These are phyloP conservation scores for Platanus orientalis DNA, from an alignment of 164 flowering plant genomes.

Conservation along the genomic window DNA sequence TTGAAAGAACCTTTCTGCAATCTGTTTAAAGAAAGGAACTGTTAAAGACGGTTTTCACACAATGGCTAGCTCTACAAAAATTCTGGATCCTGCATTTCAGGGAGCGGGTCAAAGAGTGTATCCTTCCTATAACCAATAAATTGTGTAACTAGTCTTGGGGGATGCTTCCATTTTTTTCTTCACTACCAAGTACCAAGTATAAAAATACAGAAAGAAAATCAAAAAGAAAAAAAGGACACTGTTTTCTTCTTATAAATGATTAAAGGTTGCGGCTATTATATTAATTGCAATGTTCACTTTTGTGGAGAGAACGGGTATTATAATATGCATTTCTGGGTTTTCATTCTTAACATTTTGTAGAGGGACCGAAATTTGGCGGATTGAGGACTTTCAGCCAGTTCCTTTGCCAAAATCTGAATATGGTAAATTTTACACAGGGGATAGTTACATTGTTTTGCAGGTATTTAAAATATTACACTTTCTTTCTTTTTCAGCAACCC, in stretches of 20 bases:
- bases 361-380: constrained; percentile 95
- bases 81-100: constrained; percentile 89
- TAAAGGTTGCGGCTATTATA: neutral
- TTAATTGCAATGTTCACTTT: neutral
- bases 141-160: neutral
- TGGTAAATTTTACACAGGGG: constrained; percentile 92
- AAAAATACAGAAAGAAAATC: too few relatives aligned
- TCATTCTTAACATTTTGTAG: constrained; percentile 53
- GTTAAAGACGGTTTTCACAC: constrained; percentile 18
- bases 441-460: constrained; percentile 84
- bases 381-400: constrained; percentile 90
- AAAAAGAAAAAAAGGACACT: neutral
- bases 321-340: neutral
- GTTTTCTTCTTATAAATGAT: neutral
- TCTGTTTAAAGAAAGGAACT: neutral
- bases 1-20: constrained; percentile 7
- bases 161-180: neutral
- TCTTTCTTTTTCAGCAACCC: neutral
- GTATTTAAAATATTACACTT: constrained; percentile 23
- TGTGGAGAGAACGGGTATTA: neutral
- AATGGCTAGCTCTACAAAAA: constrained; percentile 74
- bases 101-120: constrained; percentile 87
- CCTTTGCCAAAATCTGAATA: constrained; percentile 77
- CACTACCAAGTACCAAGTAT: neutral
- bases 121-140: constrained; percentile 40